Base-by-base conservation (phyloP, 2,329 filamentous ascomycete genomes). In the Epicoccum sorghinum region DNA sequence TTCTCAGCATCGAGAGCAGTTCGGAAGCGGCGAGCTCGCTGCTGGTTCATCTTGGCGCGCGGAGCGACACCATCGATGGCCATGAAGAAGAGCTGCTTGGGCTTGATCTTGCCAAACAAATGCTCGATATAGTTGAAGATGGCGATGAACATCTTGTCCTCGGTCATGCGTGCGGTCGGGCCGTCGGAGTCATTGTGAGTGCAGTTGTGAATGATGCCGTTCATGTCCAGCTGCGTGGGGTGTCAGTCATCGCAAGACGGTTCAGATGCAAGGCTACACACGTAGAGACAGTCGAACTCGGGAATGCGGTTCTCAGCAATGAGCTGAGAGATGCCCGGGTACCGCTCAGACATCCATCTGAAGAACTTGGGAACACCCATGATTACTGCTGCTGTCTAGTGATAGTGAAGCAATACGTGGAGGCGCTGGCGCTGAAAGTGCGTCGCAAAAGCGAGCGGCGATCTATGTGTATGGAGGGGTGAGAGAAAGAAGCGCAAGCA, bases 91-190 rank as follows among this genome's bases (percentile, higher is more conserved):
- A 99, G 85, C 81, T 97, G 89, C 78, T 96, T 93, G 10, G 95
- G 95, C 77, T 98, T 98, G 73, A 99, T 99, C 78, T 97, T 99
- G 67, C 93, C 93, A 76, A 96, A 99, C 47, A 99, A 78, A 79
- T 99, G 95, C 77, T 99, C 95, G 64, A 99, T 99, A 76, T 99
- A 99, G 78, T 98, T 98, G 85, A 99, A 99, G 69, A 99, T 99
- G 54, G 92, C 90, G 65, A 99, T 97, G 73, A 99, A 99, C 95
- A 99, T 99, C 77, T 97, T 91, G 75, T 99, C 93, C 75, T 99
- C 96, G 52, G 89, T 93, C 78, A 98, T 88, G 50, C 95, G 91
- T 70, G 96, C 96, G 1, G 91, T 91, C 4, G 92, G 87, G 72
- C 93, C 93, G 71, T 96, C 93, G 23, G 91, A 89, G 78, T 99